Base-by-base conservation (phyloP, 495 filamentous ascomycete species). In the Penicillium paradoxum region DNA sequence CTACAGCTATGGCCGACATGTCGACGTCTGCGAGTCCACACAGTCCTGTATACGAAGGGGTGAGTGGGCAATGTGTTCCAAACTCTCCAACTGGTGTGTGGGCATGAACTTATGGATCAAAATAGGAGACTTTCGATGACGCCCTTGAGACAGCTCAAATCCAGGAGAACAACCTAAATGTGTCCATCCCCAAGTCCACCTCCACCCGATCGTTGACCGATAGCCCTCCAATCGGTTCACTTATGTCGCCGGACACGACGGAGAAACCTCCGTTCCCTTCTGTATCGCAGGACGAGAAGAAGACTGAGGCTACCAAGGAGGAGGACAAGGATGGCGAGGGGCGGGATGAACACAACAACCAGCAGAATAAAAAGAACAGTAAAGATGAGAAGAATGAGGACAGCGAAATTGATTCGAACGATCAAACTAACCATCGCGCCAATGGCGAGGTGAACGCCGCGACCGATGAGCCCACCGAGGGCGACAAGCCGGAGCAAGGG, bases 51-150 rank as follows among this genome's bases (percentile, higher is more conserved):
- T 73, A 73, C 51, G 75, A 76, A 72, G 74, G 71, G 69, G 78
- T 79, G 65, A 64, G 75, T 64, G 29, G 34, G 10, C 0, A 33
- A 18, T 1, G 24, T 13, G 4, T 14, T 19, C 13, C 22, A 4
- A 19, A 6, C n/a, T 8, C 15, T 6, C 22, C 5, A 29, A 6
- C 0, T 17, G 14, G 34, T 29, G 33, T 11, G 14, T 51, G 24
- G 19, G 21, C n/a, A 34, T 7, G 42, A 53, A 56, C 59, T 65
- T 27, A 59, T 36, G n/a, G 8, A 11, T 17, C 13, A 33, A 10
- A 29, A 9, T 68, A 90, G 87, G 88, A 91, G 53, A 82, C 83
- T 18, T 91, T 90, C 51, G 86, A 90, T 64, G 87, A 92, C 72
- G 86, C 86, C 51, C 73, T 81, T 57, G 87, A 89, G 69, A 75